Conservation (phyloP, 2,329 filamentous ascomycete species). For the Aspergillus eucalypticola region DNA sequence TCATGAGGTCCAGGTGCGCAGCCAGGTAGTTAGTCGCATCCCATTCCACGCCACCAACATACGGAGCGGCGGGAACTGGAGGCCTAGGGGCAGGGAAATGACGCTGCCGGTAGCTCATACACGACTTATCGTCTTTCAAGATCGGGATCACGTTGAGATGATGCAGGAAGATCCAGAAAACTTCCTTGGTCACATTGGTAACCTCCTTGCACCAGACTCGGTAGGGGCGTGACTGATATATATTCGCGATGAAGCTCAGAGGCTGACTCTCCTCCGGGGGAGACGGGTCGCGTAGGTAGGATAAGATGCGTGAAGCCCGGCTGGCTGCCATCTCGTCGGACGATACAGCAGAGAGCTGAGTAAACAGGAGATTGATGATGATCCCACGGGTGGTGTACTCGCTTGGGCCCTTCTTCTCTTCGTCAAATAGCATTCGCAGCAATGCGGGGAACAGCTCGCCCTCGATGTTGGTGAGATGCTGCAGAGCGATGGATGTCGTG, state of each 20-base stretch:
- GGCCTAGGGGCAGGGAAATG: conserved; percentile 83
- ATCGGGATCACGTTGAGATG: conserved; percentile 80
- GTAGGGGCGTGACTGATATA: conserved; percentile 84
- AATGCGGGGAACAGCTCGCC: conserved; percentile 80
- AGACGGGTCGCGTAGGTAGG: conserved; percentile 76
- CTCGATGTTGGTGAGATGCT: conserved; percentile 78
- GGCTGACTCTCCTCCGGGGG: conserved; percentile 74
- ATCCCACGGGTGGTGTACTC: conserved; percentile 93
- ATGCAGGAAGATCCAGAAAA: conserved; percentile 99
- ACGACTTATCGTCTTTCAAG: conserved; percentile 34
- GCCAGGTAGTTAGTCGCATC: conserved; percentile 96
- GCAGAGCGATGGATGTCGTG: conserved; percentile 82
- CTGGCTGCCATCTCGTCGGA: conserved; percentile 60
- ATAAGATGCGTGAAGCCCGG: conserved; percentile 72
- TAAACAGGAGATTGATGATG: conserved; percentile 84
- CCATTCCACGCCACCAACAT: conserved; percentile 97
- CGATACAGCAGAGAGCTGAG: conserved; percentile 72
- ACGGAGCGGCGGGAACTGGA: conserved; percentile 89
- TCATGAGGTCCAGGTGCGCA: conserved; percentile 87
- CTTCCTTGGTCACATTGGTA: conserved; percentile 90
- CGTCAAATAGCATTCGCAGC: conserved; percentile 86
- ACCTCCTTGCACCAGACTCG: conserved; percentile 93
- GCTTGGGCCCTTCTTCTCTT: conserved; percentile 96
- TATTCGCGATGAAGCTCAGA: conserved; percentile 83
- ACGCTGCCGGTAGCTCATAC: conserved; percentile 51